A percentile compares a stretch with the other conserved stretches of the same genome.
Evolutionary conservation across 164 flowering plant genomes (phyloP).

Genomic region (Hamamelis virginiana): DNA sequence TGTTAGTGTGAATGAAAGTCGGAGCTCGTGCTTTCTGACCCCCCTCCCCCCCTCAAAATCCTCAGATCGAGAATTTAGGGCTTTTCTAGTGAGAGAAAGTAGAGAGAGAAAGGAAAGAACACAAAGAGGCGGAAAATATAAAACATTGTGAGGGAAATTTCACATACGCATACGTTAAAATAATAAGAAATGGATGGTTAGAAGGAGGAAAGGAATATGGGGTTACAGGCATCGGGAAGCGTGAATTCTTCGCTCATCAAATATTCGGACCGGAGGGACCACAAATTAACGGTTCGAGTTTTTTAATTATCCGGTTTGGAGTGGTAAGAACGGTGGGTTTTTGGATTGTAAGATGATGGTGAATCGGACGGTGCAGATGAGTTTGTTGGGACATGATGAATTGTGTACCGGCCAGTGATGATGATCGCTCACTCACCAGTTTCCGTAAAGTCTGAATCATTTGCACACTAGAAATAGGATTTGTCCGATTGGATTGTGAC

Average conservation of each 20-base stretch:
- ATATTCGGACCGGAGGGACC: conserved; percentile 22
- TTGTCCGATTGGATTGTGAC: too few relatives aligned
- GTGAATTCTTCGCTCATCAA: conserved; percentile 39
- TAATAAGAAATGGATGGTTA: not conserved
- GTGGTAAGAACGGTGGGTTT: too few relatives aligned
- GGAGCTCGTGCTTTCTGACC: not conserved
- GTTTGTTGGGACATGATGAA: not conserved
- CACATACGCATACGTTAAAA: too few relatives aligned
- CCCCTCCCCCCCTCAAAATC: not conserved
- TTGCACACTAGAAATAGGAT: too few relatives aligned
- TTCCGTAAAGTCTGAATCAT: too few relatives aligned
- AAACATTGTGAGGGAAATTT: too few relatives aligned
- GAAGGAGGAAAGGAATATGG: conserved; percentile 34
- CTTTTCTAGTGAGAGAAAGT: not conserved
- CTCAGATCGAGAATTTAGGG: conserved; percentile 19
- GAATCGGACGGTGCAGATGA: conserved; percentile 20
- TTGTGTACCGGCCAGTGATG: not conserved
- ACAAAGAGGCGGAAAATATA: too few relatives aligned
- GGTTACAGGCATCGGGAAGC: conserved; percentile 25
- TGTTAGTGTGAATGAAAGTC: not conserved
- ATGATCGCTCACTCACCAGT: conserved; percentile 18
- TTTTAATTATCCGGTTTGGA: not conserved
- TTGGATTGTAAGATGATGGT: too few relatives aligned
- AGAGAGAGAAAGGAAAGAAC: not conserved
- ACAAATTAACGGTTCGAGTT: conserved; percentile 6